These are phyloP conservation scores for Onygenales sp. DNA, from an alignment of 2,329 filamentous ascomycete species.

Conservation along the genomic window DNA sequence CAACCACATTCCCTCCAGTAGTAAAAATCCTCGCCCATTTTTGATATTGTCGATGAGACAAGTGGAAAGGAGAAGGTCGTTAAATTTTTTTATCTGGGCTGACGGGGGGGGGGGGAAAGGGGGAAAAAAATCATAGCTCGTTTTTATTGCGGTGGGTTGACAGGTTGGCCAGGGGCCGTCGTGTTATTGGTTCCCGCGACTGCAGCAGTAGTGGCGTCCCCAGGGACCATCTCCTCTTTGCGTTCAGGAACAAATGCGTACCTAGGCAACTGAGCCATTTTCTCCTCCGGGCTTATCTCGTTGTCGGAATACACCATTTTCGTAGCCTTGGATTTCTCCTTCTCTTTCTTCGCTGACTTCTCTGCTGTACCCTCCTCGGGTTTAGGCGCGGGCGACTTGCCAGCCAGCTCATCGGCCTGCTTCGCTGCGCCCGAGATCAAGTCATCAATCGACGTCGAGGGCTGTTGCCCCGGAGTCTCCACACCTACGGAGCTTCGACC, in stretches of 20 bases:
- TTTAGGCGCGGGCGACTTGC: constrained; percentile 21
- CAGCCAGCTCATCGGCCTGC: constrained; percentile 32
- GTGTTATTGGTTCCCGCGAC: constrained; percentile 20
- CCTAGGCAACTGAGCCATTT: constrained; percentile 67
- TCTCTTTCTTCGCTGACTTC: constrained; percentile 57
- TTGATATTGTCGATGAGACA: background rate
- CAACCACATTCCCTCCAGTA: constrained; percentile 4
- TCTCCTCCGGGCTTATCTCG: constrained; percentile 76
- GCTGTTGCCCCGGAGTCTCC: constrained; percentile 22
- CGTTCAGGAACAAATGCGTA: constrained; percentile 57
- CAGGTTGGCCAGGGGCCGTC: constrained; percentile 24
- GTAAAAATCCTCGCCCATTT: background rate
- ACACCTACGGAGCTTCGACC: constrained; percentile 15
- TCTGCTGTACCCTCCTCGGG: constrained; percentile 33
- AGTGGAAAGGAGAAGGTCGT: background rate
- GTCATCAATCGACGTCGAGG: constrained; percentile 40
- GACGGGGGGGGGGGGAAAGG: background rate
- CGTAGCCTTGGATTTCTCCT: constrained; percentile 52
- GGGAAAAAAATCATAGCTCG: background rate
- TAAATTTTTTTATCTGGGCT: background rate
- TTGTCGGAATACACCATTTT: constrained; percentile 75
- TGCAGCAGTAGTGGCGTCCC: constrained; percentile 24
- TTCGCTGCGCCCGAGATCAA: constrained; percentile 41
- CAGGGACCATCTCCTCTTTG: constrained; percentile 26
- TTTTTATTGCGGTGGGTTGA: constrained; percentile 23